Percentiles rank a stretch among this genome's conserved stretches.
Evolutionary conservation across 768 basidiomycete species (phyloP).

Genomic region (Agrocybe chaxingu): DNA sequence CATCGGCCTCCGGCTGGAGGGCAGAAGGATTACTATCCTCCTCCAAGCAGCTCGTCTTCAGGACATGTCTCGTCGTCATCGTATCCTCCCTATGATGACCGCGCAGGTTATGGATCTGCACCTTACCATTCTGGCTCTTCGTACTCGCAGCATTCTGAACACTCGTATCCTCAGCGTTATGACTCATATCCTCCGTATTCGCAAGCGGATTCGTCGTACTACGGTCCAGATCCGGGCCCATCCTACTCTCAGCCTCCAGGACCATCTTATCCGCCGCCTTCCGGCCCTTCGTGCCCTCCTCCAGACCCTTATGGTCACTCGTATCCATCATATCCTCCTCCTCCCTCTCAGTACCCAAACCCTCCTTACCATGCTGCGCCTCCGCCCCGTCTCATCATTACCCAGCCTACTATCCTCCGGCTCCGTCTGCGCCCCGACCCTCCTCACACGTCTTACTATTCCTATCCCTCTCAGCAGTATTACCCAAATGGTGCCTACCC

Average conservation of each 20-base stretch:
- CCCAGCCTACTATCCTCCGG: conserved; percentile 2
- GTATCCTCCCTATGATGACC: conserved; percentile 13
- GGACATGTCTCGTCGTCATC: neutral
- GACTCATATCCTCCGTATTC: conserved; percentile 16
- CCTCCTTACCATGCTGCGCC: neutral
- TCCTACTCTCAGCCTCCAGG: conserved; percentile 3
- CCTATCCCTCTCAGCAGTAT: neutral
- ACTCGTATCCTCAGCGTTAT: conserved; percentile 12
- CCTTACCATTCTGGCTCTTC: conserved; percentile 4
- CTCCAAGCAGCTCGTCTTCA: neutral
- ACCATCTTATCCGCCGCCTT: neutral
- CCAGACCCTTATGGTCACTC: conserved; percentile 14
- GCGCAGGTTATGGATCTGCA: conserved; percentile 12
- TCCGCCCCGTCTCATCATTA: conserved; percentile 6
- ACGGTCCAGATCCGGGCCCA: conserved; percentile 2
- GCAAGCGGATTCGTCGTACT: neutral
- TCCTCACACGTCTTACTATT: conserved; percentile 1
- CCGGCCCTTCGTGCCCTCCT: conserved; percentile 12
- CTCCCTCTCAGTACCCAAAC: conserved; percentile 3
- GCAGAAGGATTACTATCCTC: neutral
- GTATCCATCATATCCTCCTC: conserved; percentile 17
- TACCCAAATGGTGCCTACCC: conserved; percentile 4
- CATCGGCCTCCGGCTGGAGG: conserved; percentile 1
- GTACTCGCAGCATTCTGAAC: conserved; percentile 3
- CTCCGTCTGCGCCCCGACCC: neutral